Conservation (phyloP, 345 rosid genomes). For the Microthlaspi erraticum region DNA sequence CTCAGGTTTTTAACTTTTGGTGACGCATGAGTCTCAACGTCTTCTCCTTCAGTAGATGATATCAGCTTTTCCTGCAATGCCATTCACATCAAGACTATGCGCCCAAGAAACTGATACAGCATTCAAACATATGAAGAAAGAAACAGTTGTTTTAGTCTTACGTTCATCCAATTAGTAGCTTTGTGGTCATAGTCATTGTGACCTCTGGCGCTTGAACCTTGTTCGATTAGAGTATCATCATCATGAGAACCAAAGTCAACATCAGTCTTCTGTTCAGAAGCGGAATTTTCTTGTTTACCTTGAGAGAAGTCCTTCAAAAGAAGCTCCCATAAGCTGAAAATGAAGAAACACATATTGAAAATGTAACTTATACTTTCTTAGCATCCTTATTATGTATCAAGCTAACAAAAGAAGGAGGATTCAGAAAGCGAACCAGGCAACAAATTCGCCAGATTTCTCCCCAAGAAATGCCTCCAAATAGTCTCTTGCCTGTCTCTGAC, state of each 20-base stretch:
- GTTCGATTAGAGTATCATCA: not conserved
- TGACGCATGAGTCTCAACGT: conserved; percentile 25
- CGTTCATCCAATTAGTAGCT: conserved; percentile 16
- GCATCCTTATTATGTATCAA: conserved; percentile 7
- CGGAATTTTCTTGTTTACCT: conserved; percentile 17
- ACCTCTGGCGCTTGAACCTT: conserved; percentile 19
- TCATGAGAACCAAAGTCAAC: conserved; percentile 25
- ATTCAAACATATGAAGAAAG: conserved; percentile 16
- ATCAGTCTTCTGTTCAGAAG: conserved; percentile 23
- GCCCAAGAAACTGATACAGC: conserved; percentile 16
- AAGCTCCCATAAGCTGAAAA: conserved; percentile 46
- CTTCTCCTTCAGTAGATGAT: conserved; percentile 32
- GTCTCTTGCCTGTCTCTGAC: conserved; percentile 40
- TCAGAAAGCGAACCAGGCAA: conserved; percentile 40
- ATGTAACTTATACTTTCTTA: not conserved
- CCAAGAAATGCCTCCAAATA: conserved; percentile 52
- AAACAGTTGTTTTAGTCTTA: conserved; percentile 25
- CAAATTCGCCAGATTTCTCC: conserved; percentile 37
- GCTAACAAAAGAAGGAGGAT: conserved; percentile 1
- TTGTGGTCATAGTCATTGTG: conserved; percentile 1
- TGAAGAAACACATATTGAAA: not conserved
- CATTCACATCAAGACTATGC: conserved; percentile 4
- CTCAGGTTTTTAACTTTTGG: conserved; percentile 24
- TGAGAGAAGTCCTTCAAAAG: conserved; percentile 30
- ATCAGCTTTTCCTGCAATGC: conserved; percentile 35